A percentile compares a stretch with the other conserved stretches of the same genome.
phyloP scores from a whole-genome alignment of 2,329 filamentous ascomycete genomes.

The Talaromyces sp. region DNA sequence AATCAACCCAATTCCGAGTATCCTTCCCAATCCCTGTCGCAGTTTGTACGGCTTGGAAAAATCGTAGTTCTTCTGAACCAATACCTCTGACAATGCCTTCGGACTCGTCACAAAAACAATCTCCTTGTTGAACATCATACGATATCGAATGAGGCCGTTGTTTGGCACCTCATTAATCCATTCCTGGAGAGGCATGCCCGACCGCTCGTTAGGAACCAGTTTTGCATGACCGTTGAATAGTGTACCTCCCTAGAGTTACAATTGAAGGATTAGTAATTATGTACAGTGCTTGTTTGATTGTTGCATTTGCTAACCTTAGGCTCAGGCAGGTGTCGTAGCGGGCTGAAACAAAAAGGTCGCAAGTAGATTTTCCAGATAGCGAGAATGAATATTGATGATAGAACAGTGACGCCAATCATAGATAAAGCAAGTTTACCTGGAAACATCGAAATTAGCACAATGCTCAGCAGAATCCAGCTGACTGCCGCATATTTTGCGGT shows the following conservation, averaged over 20 bases:
- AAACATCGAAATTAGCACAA: not conserved
- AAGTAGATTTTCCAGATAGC: not conserved
- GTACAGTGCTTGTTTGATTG: too few relatives aligned
- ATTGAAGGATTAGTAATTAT: not conserved
- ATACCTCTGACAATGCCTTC: constrained; percentile 7
- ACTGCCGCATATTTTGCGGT: not conserved
- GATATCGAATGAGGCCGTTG: constrained; percentile 7
- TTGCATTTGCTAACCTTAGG: not conserved
- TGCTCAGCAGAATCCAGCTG: not conserved
- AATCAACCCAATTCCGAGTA: constrained; percentile 40
- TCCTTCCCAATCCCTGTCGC: constrained; percentile 2
- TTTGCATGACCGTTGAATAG: constrained; percentile 6
- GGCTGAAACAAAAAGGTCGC: not conserved
- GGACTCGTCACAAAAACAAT: constrained; percentile 6
- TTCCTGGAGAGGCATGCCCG: constrained; percentile 10
- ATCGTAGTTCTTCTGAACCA: constrained; percentile 8
- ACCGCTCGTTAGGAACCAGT: constrained; percentile 6
- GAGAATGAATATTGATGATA: not conserved
- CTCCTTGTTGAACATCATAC: constrained; percentile 8
- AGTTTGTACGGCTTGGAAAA: constrained; percentile 8
- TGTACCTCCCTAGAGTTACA: not conserved
- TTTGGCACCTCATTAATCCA: constrained; percentile 12
- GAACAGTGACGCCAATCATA: not conserved
- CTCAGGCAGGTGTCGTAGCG: constrained; percentile 2
- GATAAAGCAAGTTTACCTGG: not conserved